Base-by-base conservation (phyloP, 352 stramenopile species). In the Phytophthora capsici region DNA sequence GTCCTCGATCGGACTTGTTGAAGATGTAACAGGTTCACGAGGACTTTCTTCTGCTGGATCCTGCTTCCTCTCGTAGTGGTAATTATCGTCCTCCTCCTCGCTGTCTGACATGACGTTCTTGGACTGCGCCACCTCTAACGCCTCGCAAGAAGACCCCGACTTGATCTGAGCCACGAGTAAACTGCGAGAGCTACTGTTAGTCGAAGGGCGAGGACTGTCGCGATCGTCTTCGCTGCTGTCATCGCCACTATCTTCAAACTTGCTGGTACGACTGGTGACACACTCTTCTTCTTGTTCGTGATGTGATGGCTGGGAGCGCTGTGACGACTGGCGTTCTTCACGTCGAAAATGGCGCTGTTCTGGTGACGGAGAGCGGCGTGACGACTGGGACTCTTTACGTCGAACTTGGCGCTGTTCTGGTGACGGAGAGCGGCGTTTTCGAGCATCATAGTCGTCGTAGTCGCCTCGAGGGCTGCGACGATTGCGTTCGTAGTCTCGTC, bases 81-180 rank as follows among this genome's bases (percentile, higher is more conserved):
- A 61, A 8, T 75, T 63, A 1, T 82, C 66, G 0, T 64, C 61
- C 48, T 79, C 71, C 14, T 76, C 66, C 13, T 79, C 71, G 34
- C 66, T 71, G 57, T 71, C 71, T 0, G 57, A 76, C n/a, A 80
- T 67, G 36, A 66, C 22, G 38, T 63, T 63, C 25, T 55, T 72
- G 32, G 12, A 57, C n/a, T 50, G 38, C 14, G 25, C 37, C 28
- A 44, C 26, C 38, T 48, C 23, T 22, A 34, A 34, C 4, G 5
- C 55, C 30, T 60, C 37, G 38, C 52, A 51, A 37, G 71, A 66
- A 28, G 74, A 80, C 0, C 76, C 50, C 0, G 77, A 75, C 41
- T 89, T 91, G 69, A 89, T 89, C 51, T 84, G 79, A 20, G 82
- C 77, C 6, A 91, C 78, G 17, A 89, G 64, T 4, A 88, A 66